These are phyloP conservation scores for Penicillium griseofulvum DNA, from an alignment of 2,329 filamentous ascomycete species.

Conservation along the genomic window DNA sequence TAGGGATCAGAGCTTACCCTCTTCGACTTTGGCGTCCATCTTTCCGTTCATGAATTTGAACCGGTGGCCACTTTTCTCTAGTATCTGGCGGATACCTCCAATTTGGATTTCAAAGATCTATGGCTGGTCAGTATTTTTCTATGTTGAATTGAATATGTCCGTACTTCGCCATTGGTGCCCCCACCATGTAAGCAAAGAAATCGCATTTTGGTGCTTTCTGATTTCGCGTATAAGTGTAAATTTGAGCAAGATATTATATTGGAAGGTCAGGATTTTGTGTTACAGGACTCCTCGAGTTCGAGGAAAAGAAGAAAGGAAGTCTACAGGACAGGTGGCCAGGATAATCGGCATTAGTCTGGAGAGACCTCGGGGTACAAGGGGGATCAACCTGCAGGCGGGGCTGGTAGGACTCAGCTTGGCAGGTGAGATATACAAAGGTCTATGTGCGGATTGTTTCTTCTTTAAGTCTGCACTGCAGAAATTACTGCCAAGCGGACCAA, in stretches of 20 bases:
- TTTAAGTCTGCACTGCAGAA: background rate
- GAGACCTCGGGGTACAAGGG: background rate
- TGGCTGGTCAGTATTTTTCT: background rate
- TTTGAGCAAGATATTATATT: background rate
- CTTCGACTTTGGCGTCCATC: conserved; percentile 23
- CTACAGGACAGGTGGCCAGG: background rate
- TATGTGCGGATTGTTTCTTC: no score
- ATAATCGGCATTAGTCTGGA: background rate
- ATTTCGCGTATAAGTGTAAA: background rate
- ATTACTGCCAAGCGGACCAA: background rate
- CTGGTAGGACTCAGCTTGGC: background rate
- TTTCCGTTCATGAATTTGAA: conserved; percentile 32
- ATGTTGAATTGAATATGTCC: background rate
- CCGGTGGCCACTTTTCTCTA: conserved; percentile 28
- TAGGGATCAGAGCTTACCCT: conserved; percentile 18
- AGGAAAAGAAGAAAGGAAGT: background rate
- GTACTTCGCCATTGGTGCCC: conserved; percentile 33
- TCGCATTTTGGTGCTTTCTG: conserved; percentile 23
- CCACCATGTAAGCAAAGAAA: conserved; percentile 36
- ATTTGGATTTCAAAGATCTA: conserved; percentile 38
- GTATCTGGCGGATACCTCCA: conserved; percentile 28
- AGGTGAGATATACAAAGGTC: background rate
- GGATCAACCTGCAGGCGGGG: background rate
- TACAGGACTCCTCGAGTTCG: background rate
- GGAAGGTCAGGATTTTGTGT: background rate